Conservation (phyloP, 148 eudicot species). For the Arbutus unedo region DNA sequence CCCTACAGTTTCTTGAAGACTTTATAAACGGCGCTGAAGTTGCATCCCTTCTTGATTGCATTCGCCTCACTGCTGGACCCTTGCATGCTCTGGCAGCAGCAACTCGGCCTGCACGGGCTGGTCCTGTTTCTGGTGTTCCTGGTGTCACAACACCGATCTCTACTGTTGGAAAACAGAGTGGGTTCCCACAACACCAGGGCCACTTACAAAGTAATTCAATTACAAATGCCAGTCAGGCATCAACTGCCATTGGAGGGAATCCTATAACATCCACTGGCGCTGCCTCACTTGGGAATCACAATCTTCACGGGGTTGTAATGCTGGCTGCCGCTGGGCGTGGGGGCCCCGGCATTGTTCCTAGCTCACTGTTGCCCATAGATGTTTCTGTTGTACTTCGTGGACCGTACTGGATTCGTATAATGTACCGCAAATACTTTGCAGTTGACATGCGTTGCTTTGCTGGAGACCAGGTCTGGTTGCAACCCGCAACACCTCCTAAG, state of each 20-base stretch:
- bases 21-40: conserved; percentile 96
- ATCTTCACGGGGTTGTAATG: conserved; percentile 48
- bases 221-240: conserved; percentile 37
- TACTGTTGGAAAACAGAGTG: conserved; percentile 57
- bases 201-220: conserved; percentile 40
- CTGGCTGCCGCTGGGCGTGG: conserved; percentile 82
- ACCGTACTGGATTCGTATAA: conserved; percentile 94
- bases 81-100: conserved; percentile 98
- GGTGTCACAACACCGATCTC: conserved; percentile 53
- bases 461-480: conserved; percentile 99
- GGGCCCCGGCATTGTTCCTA: conserved; percentile 94
- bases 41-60: conserved; percentile 92
- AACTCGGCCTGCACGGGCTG: conserved; percentile 96
- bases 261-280: conserved; percentile 41
- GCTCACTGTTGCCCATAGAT: conserved; percentile 94
- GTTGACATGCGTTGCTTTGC: conserved; percentile 99
- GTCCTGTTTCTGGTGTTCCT: conserved; percentile 69
- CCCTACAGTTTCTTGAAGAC: conserved; percentile 86
- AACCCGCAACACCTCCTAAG: conserved; percentile 97
- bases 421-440: conserved; percentile 90
- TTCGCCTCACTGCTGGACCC: conserved; percentile 97
- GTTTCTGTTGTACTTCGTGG: conserved; percentile 96
- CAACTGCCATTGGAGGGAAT: conserved; percentile 47
- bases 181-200: conserved; percentile 49
- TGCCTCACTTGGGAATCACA: conserved; percentile 55